phyloP scores from a whole-genome alignment of 305 asterid species.

The Ruellia speciosa region DNA sequence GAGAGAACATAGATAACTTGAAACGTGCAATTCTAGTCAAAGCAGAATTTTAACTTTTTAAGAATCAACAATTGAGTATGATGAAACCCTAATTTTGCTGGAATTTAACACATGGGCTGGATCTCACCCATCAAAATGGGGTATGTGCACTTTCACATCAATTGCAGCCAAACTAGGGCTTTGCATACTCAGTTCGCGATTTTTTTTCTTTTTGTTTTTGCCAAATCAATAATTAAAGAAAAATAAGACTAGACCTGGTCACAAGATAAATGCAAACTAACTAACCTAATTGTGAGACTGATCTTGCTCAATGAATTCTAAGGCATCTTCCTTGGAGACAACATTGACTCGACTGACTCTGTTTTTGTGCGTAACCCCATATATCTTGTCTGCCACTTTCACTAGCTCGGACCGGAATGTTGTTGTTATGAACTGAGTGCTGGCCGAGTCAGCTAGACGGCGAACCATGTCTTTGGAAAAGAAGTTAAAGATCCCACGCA shows the following conservation, averaged over 20 bases:
- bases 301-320: constrained; percentile 79
- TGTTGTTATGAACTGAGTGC: constrained; percentile 88
- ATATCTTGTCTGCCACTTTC: constrained; percentile 93
- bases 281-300: constrained; percentile 83
- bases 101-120: too few relatives aligned
- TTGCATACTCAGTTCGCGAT: too few relatives aligned
- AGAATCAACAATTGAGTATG: too few relatives aligned
- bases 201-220: too few relatives aligned
- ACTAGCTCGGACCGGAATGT: constrained; percentile 92
- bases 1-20: too few relatives aligned
- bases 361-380: constrained; percentile 85
- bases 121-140: too few relatives aligned
- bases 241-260: background rate
- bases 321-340: constrained; percentile 65
- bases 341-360: constrained; percentile 81
- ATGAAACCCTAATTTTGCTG: too few relatives aligned
- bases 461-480: constrained; percentile 75
- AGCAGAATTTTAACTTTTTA: too few relatives aligned
- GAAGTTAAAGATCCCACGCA: constrained; percentile 37
- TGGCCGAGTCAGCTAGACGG: constrained; percentile 79
- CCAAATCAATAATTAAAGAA: too few relatives aligned
- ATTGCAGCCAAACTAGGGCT: too few relatives aligned
- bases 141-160: too few relatives aligned
- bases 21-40: too few relatives aligned
- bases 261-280: background rate